Percentiles rank a stretch among this genome's conserved stretches.
Conservation (phyloP, 352 stramenopile genomes). For the Pythium sukuiense region DNA sequence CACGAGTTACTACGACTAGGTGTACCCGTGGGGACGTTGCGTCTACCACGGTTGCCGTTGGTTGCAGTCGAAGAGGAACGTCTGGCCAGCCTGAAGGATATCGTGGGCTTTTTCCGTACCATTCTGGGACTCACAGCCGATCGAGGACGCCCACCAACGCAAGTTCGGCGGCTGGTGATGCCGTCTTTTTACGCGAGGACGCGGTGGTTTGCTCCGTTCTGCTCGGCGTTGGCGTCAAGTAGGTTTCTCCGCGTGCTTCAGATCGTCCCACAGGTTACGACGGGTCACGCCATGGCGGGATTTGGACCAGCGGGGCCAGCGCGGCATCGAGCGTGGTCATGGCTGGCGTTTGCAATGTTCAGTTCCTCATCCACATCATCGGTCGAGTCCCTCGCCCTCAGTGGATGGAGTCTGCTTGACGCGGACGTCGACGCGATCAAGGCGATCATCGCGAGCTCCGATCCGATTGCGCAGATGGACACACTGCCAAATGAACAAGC, state of each 20-base stretch:
- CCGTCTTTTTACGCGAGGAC: not conserved
- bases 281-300: not conserved
- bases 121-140: slow-evolving; percentile 1
- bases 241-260: not conserved
- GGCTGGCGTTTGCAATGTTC: slow-evolving; percentile 12
- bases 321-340: slow-evolving; percentile 5
- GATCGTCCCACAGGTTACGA: not conserved
- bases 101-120: slow-evolving; percentile 7
- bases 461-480: slow-evolving; percentile 4
- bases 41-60: not conserved
- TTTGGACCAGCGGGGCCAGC: not conserved
- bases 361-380: slow-evolving; percentile 1
- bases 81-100: not conserved
- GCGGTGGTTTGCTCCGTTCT: slow-evolving; percentile 7
- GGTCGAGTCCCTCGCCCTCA: not conserved
- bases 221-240: slow-evolving; percentile 2
- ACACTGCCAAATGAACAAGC: not conserved
- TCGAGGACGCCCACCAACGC: not conserved
- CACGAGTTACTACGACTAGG: slow-evolving; percentile 1
- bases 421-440: not conserved
- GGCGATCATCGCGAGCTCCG: not conserved
- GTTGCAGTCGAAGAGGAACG: not conserved
- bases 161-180: not conserved
- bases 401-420: not conserved
- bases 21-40: not conserved